Conservation (phyloP, 1,139 yeast genomes). For the Tardiomyces digboiensis region DNA sequence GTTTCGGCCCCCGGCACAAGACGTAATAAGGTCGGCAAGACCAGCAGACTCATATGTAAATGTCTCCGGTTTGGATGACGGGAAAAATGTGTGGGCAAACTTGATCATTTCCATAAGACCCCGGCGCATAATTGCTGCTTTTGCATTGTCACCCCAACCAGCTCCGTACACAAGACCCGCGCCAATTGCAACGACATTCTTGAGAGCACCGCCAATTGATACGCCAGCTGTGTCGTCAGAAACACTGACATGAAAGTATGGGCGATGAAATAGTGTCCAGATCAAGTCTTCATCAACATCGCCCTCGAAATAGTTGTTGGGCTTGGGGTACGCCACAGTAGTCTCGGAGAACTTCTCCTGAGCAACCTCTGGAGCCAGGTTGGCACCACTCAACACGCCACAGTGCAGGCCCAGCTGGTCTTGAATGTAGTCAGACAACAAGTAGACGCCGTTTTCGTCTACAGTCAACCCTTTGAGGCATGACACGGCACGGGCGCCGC, state of each 20-base stretch:
- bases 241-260: slow-evolving; percentile 90
- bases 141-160: slow-evolving; percentile 98
- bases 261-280: slow-evolving; percentile 81
- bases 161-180: slow-evolving; percentile 95
- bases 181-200: slow-evolving; percentile 86
- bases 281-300: slow-evolving; percentile 64
- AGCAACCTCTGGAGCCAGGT: slow-evolving; percentile 93
- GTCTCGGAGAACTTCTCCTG: slow-evolving; percentile 91
- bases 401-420: slow-evolving; percentile 76
- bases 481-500: slow-evolving; percentile 73
- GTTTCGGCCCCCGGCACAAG: slow-evolving; percentile 95
- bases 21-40: slow-evolving; percentile 93
- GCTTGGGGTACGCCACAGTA: slow-evolving; percentile 77
- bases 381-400: slow-evolving; percentile 94
- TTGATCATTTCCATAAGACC: slow-evolving; percentile 82
- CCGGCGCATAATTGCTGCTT: slow-evolving; percentile 91
- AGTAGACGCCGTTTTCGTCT: slow-evolving; percentile 65
- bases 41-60: slow-evolving; percentile 92
- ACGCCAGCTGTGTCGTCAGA: slow-evolving; percentile 90
- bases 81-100: slow-evolving; percentile 69
- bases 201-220: slow-evolving; percentile 89
- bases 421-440: slow-evolving; percentile 66
- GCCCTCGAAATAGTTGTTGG: slow-evolving; percentile 50
- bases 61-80: slow-evolving; percentile 62
- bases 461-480: slow-evolving; percentile 93